phyloP scores from a whole-genome alignment of 768 basidiomycete species.

The Psilocybe cubensis region DNA sequence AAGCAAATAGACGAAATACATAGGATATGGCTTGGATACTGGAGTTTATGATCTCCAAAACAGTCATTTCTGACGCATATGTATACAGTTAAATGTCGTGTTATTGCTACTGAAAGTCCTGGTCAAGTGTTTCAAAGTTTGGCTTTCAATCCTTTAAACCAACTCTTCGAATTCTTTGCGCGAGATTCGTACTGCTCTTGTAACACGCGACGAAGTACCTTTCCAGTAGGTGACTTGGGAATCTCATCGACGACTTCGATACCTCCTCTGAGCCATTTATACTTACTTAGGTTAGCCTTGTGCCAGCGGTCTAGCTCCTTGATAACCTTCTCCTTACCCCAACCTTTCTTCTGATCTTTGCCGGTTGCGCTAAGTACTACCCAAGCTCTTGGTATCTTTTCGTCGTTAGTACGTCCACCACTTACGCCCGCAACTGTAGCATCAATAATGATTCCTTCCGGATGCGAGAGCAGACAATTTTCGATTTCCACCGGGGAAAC shows the following conservation, averaged over 20 bases:
- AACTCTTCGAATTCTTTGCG: constrained; percentile 23
- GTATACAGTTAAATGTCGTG: too few relatives aligned
- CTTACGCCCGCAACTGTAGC: constrained; percentile 75
- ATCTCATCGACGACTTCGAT: constrained; percentile 67
- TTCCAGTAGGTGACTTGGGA: constrained; percentile 77
- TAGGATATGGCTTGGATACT: too few relatives aligned
- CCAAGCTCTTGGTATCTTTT: constrained; percentile 81
- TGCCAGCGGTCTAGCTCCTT: constrained; percentile 63
- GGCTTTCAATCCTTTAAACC: constrained; percentile 12
- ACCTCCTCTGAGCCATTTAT: constrained; percentile 79
- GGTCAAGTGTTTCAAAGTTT: too few relatives aligned
- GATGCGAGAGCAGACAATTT: constrained; percentile 61
- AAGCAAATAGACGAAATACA: too few relatives aligned
- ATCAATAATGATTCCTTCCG: constrained; percentile 63
- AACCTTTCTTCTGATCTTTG: constrained; percentile 18
- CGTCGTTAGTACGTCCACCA: constrained; percentile 71
- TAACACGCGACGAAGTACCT: constrained; percentile 65
- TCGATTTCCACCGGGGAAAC: constrained; percentile 85
- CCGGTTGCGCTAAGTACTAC: constrained; percentile 66
- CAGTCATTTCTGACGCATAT: too few relatives aligned
- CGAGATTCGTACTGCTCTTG: constrained; percentile 58
- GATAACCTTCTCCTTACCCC: constrained; percentile 45
- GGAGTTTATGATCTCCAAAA: too few relatives aligned
- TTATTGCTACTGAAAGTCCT: too few relatives aligned
- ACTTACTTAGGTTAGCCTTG: constrained; percentile 64